A percentile compares a stretch with the other conserved stretches of the same genome.
Evolutionary conservation across 129 eudicot species (phyloP).

Genomic region (Silybum marianum): DNA sequence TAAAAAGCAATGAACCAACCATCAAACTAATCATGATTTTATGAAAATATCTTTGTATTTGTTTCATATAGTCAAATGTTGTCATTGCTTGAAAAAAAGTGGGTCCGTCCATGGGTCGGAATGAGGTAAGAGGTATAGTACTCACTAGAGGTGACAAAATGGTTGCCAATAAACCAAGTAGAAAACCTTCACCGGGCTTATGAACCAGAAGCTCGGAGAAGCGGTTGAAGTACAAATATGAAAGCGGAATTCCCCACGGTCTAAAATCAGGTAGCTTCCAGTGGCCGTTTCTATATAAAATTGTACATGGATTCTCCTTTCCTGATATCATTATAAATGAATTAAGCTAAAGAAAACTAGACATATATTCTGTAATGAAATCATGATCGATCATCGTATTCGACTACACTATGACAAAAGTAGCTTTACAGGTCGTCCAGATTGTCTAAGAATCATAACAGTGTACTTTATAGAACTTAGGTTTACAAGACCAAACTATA

Average conservation of each 20-base stretch:
- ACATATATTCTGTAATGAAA: not conserved
- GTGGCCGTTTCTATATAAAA: constrained; percentile 49
- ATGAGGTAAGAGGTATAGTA: not conserved
- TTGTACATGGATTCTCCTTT: constrained; percentile 51
- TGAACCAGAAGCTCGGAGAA: constrained; percentile 65
- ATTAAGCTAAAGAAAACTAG: not conserved
- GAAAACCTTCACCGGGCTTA: constrained; percentile 65
- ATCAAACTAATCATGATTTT: too few species aligned
- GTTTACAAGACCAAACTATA: too few species aligned
- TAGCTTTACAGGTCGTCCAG: too few species aligned
- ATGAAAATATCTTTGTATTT: too few species aligned
- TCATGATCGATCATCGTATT: not conserved
- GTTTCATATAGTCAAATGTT: too few species aligned
- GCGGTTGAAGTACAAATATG: constrained; percentile 48
- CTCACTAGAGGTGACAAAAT: constrained; percentile 60
- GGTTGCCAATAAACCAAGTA: constrained; percentile 50
- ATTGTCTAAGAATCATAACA: too few species aligned
- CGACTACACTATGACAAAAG: not conserved
- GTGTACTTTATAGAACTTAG: too few species aligned
- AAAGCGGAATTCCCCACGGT: constrained; percentile 67
- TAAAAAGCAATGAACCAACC: too few species aligned
- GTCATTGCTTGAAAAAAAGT: too few species aligned
- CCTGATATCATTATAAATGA: constrained; percentile 30
- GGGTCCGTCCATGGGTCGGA: too few species aligned
- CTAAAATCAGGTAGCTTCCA: constrained; percentile 54